Evolutionary conservation across 176 grass and related monocot genomes (phyloP).

Genomic region (Triticum monococcum): DNA sequence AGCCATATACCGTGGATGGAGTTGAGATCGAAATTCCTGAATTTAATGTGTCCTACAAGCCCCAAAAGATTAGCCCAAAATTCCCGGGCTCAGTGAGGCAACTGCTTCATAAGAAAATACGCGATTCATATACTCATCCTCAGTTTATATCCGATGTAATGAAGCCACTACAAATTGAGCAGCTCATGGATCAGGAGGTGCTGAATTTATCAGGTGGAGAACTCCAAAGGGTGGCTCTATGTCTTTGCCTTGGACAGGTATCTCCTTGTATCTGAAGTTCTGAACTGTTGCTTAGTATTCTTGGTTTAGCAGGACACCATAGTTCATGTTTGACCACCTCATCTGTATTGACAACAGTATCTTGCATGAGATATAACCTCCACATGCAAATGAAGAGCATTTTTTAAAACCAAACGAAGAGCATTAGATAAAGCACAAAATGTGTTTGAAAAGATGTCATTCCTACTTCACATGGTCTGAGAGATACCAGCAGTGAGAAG

Average conservation of each 20-base stretch:
- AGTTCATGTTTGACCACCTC: neutral
- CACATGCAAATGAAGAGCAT: neutral
- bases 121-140: conserved; percentile 74
- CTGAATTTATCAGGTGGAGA: conserved; percentile 94
- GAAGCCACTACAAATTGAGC: conserved; percentile 96
- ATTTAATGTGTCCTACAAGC: conserved; percentile 95
- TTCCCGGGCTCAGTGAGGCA: conserved; percentile 68
- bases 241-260: conserved; percentile 96
- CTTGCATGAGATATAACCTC: neutral
- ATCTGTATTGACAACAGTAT: neutral
- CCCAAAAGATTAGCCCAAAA: conserved; percentile 82
- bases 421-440: neutral
- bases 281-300: neutral
- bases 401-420: no score
- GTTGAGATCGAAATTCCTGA: conserved; percentile 81
- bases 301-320: neutral
- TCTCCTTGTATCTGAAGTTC: neutral
- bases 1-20: conserved; percentile 67
- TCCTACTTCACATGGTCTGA: neutral
- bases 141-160: conserved; percentile 90
- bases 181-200: conserved; percentile 85
- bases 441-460: neutral
- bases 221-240: conserved; percentile 87
- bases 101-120: conserved; percentile 80
- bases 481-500: neutral